phyloP scores from a whole-genome alignment of 257 asterid genomes.

The Eucommia ulmoides region DNA sequence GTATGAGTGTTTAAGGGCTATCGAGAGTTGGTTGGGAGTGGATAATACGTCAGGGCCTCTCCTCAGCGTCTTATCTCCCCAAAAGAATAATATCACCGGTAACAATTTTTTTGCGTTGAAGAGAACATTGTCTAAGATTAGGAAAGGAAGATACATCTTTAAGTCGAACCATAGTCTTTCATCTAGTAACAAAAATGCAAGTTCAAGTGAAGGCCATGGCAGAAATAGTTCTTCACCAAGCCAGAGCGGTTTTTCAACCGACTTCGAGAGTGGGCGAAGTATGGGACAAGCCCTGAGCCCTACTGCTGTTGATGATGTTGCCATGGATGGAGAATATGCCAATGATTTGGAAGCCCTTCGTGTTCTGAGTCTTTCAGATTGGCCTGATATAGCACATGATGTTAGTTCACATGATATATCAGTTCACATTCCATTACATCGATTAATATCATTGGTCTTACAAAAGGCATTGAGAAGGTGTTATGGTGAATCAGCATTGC shows the following conservation, averaged over 20 bases:
- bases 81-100: constrained; percentile 39
- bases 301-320: constrained; percentile 37
- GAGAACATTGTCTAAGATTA: constrained; percentile 58
- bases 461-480: constrained; percentile 67
- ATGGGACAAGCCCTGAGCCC: constrained; percentile 24
- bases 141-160: constrained; percentile 45
- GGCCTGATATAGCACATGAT: constrained; percentile 76
- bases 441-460: constrained; percentile 65
- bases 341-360: constrained; percentile 56
- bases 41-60: constrained; percentile 60
- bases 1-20: constrained; percentile 75
- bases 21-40: constrained; percentile 70
- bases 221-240: constrained; percentile 26
- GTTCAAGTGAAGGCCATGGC: constrained; percentile 24
- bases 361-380: constrained; percentile 57
- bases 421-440: constrained; percentile 80
- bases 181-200: constrained; percentile 28
- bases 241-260: constrained; percentile 24
- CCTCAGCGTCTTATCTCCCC: constrained; percentile 33
- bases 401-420: constrained; percentile 89
- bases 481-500: constrained; percentile 48
- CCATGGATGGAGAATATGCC: constrained; percentile 44
- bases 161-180: constrained; percentile 22
- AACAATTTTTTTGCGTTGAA: constrained; percentile 46
- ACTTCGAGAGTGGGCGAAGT: constrained; percentile 31